Evolutionary conservation across 345 rosid species (phyloP).

Genomic region (Boechera retrofracta): DNA sequence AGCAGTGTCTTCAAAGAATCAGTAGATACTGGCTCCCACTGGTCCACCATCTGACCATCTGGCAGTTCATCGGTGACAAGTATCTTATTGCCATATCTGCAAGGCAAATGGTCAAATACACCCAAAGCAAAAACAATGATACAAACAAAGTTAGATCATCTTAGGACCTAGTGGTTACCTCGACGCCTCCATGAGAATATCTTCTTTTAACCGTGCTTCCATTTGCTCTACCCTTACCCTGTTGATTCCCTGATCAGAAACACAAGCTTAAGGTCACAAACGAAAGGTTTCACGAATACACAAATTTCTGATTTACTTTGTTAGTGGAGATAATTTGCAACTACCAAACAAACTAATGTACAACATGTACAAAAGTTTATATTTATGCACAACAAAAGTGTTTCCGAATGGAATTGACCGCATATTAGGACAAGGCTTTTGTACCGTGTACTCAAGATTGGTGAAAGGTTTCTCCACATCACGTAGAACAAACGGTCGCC

Average conservation of each 20-base stretch:
- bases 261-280: slow-evolving; percentile 24
- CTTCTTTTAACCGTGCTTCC: slow-evolving; percentile 93
- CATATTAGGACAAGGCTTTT: slow-evolving; percentile 10
- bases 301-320: not conserved
- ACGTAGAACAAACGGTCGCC: slow-evolving; percentile 96
- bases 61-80: slow-evolving; percentile 99
- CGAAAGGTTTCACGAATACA: slow-evolving; percentile 10
- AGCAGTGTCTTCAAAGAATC: slow-evolving; percentile 93
- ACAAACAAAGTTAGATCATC: slow-evolving; percentile 33
- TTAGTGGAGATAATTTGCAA: not conserved
- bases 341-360: slow-evolving; percentile 1
- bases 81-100: slow-evolving; percentile 96
- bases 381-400: not conserved
- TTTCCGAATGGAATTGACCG: not conserved
- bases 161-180: slow-evolving; percentile 53
- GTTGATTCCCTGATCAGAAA: slow-evolving; percentile 76
- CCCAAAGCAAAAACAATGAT: slow-evolving; percentile 21
- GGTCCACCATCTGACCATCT: slow-evolving; percentile 99
- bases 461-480: slow-evolving; percentile 96
- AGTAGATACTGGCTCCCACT: slow-evolving; percentile 89
- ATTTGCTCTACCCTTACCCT: slow-evolving; percentile 91
- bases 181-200: slow-evolving; percentile 86
- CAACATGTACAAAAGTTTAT: not conserved
- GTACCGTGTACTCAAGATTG: slow-evolving; percentile 97
- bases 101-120: slow-evolving; percentile 42